Percentiles rank a stretch among this genome's conserved stretches.
phyloP scores from a whole-genome alignment of 106 monocot genomes.

The Dendrobium nobile region DNA sequence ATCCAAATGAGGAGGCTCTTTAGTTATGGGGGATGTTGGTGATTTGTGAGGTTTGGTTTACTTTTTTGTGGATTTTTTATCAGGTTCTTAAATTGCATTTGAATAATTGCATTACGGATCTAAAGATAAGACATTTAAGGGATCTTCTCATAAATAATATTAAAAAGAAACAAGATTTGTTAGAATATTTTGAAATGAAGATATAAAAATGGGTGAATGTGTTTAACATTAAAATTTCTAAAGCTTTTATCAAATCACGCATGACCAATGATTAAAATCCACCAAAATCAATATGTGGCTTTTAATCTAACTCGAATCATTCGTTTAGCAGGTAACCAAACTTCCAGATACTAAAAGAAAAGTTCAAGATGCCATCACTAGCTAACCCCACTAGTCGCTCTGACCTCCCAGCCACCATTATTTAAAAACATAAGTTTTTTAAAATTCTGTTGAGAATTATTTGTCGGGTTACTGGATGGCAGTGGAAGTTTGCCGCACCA shows the following conservation, averaged over 20 bases:
- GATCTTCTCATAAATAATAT: too few relatives aligned
- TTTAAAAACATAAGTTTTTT: too few relatives aligned
- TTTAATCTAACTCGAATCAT: not conserved
- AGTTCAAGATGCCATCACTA: constrained; percentile 24
- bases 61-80: constrained; percentile 65
- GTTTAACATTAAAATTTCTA: too few relatives aligned
- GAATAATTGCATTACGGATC: constrained; percentile 44
- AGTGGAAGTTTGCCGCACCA: too few relatives aligned
- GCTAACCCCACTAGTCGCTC: constrained; percentile 21
- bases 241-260: too few relatives aligned
- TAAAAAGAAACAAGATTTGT: too few relatives aligned
- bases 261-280: too few relatives aligned
- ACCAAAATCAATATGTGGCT: too few relatives aligned
- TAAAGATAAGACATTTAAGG: not conserved
- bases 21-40: constrained; percentile 46
- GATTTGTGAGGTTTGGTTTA: constrained; percentile 62
- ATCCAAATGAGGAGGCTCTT: constrained; percentile 45
- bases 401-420: constrained; percentile 11
- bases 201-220: too few relatives aligned
- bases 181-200: too few relatives aligned
- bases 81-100: constrained; percentile 51
- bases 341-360: constrained; percentile 17
- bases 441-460: too few relatives aligned
- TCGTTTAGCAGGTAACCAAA: not conserved
- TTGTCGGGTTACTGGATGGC: too few relatives aligned